phyloP scores from a whole-genome alignment of 1,139 yeast genomes.

The Meyerozyma elateridarum region DNA sequence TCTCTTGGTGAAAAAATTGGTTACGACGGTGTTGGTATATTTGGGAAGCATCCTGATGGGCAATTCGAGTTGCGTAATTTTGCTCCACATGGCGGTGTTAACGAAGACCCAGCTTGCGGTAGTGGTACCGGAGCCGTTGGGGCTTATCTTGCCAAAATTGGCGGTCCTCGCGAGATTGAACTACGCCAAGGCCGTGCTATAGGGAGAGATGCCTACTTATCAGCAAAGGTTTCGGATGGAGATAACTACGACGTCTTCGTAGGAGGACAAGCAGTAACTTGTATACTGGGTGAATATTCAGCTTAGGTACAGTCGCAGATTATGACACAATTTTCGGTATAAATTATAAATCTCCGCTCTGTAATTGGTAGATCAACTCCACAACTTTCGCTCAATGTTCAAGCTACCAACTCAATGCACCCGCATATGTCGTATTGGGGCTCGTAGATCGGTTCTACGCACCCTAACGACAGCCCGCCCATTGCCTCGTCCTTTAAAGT shows the following conservation, averaged over 20 bases:
- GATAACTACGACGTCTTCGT: constrained; percentile 18
- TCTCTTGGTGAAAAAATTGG: constrained; percentile 15
- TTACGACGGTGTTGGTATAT: constrained; percentile 31
- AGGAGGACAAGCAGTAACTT: constrained; percentile 29
- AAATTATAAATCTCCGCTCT: no score
- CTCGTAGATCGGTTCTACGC: no score
- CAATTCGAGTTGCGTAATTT: constrained; percentile 34
- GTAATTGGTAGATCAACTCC: no score
- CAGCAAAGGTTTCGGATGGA: constrained; percentile 15
- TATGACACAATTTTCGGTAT: no score
- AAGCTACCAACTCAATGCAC: no score
- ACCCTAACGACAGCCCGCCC: no score
- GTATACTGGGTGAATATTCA: constrained; percentile 12
- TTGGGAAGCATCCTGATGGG: constrained; percentile 25
- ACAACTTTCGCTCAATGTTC: no score
- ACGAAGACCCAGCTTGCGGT: constrained; percentile 53
- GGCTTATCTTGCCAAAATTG: constrained; percentile 14
- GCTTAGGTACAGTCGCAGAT: no score
- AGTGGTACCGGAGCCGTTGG: constrained; percentile 41
- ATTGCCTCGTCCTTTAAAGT: no score
- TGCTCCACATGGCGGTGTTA: constrained; percentile 28
- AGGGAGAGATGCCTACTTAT: constrained; percentile 30
- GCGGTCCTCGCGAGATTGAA: constrained; percentile 7
- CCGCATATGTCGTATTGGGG: no score
- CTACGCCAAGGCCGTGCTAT: constrained; percentile 33